Percentiles rank a stretch among this genome's conserved stretches.
Evolutionary conservation across 305 asterid genomes (phyloP).

Genomic region (Euphrasia arctica): DNA sequence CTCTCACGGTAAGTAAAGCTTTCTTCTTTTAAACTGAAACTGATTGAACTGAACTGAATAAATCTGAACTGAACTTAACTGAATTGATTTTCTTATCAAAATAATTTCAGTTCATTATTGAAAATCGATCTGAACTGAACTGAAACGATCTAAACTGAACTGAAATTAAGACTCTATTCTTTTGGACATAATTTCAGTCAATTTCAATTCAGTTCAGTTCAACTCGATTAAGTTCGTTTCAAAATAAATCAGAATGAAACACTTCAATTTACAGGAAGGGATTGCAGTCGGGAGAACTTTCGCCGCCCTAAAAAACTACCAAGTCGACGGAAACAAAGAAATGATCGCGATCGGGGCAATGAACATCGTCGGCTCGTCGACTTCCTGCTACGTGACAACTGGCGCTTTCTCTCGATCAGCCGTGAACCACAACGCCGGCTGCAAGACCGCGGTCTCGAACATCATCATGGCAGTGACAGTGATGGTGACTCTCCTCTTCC

Average conservation of each 20-base stretch:
- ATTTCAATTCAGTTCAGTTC: no score
- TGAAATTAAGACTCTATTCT: no score
- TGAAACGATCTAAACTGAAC: no score
- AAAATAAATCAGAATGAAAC: background rate
- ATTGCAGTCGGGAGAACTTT: conserved; percentile 92
- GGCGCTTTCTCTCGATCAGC: conserved; percentile 92
- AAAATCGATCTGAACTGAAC: no score
- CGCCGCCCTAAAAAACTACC: conserved; percentile 86
- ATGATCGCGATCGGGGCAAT: conserved; percentile 86
- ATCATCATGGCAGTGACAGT: conserved; percentile 77
- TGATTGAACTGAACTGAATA: no score
- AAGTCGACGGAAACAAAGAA: conserved; percentile 92
- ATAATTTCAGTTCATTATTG: no score
- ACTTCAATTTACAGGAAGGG: conserved; percentile 54
- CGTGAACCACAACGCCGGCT: conserved; percentile 91
- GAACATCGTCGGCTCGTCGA: conserved; percentile 83
- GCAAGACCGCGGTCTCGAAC: conserved; percentile 81
- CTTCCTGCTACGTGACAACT: conserved; percentile 84
- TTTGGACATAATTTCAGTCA: no score
- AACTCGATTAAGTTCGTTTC: no score
- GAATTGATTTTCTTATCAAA: no score
- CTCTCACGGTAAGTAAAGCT: conserved; percentile 58
- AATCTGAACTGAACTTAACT: no score
- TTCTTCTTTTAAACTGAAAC: no score
- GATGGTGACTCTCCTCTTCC: conserved; percentile 80